Evolutionary conservation across 78 protist species (phyloP).

Genomic region (Dictyostelium capitatum): DNA sequence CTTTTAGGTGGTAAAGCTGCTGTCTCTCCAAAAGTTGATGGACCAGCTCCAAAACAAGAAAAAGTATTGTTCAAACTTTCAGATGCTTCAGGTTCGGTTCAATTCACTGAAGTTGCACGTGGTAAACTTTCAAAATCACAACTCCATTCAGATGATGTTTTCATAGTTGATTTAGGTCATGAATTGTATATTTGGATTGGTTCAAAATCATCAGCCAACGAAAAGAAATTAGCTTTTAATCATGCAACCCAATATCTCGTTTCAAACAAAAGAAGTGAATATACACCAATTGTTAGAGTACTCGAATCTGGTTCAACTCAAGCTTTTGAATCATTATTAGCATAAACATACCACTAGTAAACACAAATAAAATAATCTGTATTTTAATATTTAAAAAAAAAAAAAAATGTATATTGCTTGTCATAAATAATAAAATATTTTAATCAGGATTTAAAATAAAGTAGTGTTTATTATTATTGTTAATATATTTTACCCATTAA

Average conservation of each 20-base stretch:
- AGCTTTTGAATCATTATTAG: background rate
- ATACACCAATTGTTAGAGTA: conserved; percentile 67
- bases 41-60: background rate
- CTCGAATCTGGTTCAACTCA: conserved; percentile 38
- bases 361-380: background rate
- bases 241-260: conserved; percentile 49
- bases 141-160: conserved; percentile 51
- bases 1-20: conserved; percentile 36
- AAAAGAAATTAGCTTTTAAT: conserved; percentile 26
- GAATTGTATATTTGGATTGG: conserved; percentile 81
- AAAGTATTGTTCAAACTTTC: conserved; percentile 16
- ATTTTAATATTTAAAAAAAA: background rate
- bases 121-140: background rate
- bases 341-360: background rate
- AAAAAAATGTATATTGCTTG: background rate
- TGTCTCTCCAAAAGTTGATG: background rate
- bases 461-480: background rate
- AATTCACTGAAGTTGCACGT: conserved; percentile 43
- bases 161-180: conserved; percentile 59
- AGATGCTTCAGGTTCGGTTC: conserved; percentile 33
- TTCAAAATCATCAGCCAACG: background rate
- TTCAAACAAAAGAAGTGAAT: background rate
- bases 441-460: no score
- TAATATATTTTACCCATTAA: conserved; percentile 38
- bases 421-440: background rate